Evolutionary conservation across 108 stramenopile species (phyloP), one percentile per base, ranked within the genome.

Genomic region (Nitzschia inconspicua): DNA sequence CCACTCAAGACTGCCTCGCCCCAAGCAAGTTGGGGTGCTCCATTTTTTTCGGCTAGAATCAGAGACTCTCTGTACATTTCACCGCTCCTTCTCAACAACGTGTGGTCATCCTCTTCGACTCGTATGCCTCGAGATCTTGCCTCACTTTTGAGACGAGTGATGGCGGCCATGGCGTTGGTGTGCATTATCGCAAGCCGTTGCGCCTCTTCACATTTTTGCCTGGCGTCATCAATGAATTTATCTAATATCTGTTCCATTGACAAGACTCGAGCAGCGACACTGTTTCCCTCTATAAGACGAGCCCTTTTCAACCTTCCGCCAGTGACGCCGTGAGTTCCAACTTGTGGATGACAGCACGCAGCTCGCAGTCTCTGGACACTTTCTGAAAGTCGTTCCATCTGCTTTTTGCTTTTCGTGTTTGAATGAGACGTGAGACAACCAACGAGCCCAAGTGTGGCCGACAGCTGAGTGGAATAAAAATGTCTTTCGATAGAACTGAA

Each of bases 281-380:
- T 43, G 31, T 39, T 29, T 34, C 23, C 29, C 13, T 2, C 36
- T 10, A 41, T 9, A 2, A 25, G 35, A 3, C 63, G 39, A n/a
- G 36, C 42, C 39, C 30, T 42, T 28, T 11, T 39, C 23, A 34
- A 28, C 32, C 16, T 51, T 31, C 36, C 16, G 35, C 47, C 39
- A 51, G 63, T 36, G 41, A 28, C 11, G 14, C 86, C 86, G 54
- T 67, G 64, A 8, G 78, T 51, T 30, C 86, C 83, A 18, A 88
- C 86, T 65, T 88, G 86, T 28, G 83, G 86, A 75, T 88, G 86
- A 53, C 80, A 82, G 41, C 86, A 88, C 3, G 86, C 86, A 23
- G 86, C 86, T 18, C 82, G 64, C 24, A 87, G 68, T 26, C 62
- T 64, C 25, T 84, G 78, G 1, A 84, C 47, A 4, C 55, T 60